These are phyloP conservation scores for Orbilia blumenaviensis DNA, from an alignment of 2,329 filamentous ascomycete genomes.

Conservation along the genomic window DNA sequence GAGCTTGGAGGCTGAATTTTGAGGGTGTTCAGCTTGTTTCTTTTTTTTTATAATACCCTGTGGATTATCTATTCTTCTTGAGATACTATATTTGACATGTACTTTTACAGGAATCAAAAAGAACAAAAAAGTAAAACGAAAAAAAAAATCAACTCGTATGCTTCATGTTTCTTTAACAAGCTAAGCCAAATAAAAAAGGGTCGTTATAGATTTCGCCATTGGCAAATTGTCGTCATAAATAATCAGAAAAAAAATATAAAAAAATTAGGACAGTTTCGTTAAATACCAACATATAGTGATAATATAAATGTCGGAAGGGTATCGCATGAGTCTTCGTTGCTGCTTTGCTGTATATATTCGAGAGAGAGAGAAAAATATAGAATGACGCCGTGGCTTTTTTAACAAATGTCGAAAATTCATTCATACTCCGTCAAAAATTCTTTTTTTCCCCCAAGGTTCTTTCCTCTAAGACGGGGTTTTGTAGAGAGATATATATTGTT, in stretches of 20 bases:
- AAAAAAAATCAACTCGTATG: not conserved
- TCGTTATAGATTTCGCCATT: not conserved
- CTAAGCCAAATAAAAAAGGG: not conserved
- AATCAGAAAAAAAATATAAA: not conserved
- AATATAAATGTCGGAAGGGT: constrained; percentile 6
- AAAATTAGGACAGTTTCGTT: too few species aligned
- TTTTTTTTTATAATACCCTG: not conserved
- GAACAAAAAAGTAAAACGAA: not conserved
- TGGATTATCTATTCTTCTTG: constrained; percentile 2
- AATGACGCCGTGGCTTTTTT: too few species aligned
- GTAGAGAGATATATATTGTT: too few species aligned
- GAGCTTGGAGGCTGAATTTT: constrained; percentile 15
- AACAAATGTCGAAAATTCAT: too few species aligned
- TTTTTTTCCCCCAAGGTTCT: too few species aligned
- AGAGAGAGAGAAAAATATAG: constrained; percentile 16
- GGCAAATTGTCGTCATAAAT: not conserved
- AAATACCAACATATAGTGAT: too few species aligned
- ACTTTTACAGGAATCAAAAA: constrained; percentile 10
- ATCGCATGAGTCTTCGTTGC: constrained; percentile 20
- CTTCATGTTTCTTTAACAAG: too few species aligned
- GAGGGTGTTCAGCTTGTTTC: too few species aligned
- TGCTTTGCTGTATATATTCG: not conserved
- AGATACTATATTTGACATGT: constrained; percentile 8
- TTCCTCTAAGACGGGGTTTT: not conserved
- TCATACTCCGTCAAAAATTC: constrained; percentile 19